Evolutionary conservation across 805 yeast genomes (phyloP).

Genomic region (Candida verbasci): DNA sequence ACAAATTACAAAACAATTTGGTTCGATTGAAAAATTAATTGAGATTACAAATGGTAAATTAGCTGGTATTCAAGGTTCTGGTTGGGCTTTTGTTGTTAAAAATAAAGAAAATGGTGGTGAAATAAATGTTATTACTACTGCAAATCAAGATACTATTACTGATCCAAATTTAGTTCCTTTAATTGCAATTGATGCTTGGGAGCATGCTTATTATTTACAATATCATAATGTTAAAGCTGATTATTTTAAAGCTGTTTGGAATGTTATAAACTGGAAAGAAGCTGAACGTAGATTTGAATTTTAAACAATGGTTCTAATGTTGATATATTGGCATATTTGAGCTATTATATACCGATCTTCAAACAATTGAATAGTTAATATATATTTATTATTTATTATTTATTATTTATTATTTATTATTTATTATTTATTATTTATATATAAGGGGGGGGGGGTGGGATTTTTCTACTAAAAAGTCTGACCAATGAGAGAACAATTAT

Average conservation of each 20-base stretch:
- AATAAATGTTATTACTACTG: constrained; percentile 42
- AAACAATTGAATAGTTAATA: no score
- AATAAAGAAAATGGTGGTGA: constrained; percentile 40
- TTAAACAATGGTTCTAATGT: no score
- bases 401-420: not conserved
- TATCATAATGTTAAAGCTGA: constrained; percentile 49
- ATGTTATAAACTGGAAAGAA: constrained; percentile 47
- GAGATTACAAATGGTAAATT: constrained; percentile 37
- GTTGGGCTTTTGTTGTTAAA: constrained; percentile 50
- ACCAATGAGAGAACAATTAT: no score
- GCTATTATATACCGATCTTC: no score
- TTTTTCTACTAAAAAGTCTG: no score
- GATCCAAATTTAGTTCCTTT: constrained; percentile 38
- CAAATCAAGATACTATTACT: constrained; percentile 46
- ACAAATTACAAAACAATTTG: constrained; percentile 38
- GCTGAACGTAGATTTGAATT: constrained; percentile 42
- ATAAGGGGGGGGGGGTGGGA: constrained; percentile 1
- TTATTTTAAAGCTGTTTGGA: constrained; percentile 48
- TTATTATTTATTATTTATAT: not conserved
- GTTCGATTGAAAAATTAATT: constrained; percentile 42
- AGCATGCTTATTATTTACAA: constrained; percentile 51
- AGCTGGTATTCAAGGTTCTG: constrained; percentile 50
- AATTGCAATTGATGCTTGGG: constrained; percentile 53
- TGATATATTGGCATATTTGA: no score
- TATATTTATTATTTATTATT: no score